These are phyloP conservation scores for Phaseolus coccineus DNA, from an alignment of 331 rosid genomes.

Conservation along the genomic window DNA sequence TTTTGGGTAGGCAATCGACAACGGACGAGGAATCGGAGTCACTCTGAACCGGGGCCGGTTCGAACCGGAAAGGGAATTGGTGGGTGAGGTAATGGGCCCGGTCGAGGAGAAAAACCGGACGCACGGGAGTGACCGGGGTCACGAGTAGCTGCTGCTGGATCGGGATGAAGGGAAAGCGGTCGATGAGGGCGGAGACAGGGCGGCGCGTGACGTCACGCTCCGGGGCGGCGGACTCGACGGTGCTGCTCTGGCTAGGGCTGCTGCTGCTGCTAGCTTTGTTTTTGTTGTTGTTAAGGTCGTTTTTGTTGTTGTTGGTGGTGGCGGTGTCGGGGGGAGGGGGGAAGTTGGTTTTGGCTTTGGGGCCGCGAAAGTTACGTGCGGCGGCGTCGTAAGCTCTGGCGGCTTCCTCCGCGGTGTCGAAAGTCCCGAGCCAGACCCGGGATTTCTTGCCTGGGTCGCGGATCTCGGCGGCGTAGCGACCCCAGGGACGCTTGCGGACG, in stretches of 20 bases:
- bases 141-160: slow-evolving; percentile 49
- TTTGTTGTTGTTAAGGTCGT: not conserved
- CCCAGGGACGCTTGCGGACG: slow-evolving; percentile 74
- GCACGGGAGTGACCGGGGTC: slow-evolving; percentile 9
- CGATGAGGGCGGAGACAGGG: slow-evolving; percentile 1
- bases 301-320: not conserved
- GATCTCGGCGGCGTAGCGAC: slow-evolving; percentile 79
- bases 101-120: slow-evolving; percentile 54
- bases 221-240: slow-evolving; percentile 60
- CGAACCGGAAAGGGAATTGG: slow-evolving; percentile 52
- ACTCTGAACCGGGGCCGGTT: slow-evolving; percentile 52
- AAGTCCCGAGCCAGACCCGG: slow-evolving; percentile 78
- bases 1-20: slow-evolving; percentile 58
- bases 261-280: not conserved
- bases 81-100: slow-evolving; percentile 42
- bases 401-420: slow-evolving; percentile 78
- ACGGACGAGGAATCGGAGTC: slow-evolving; percentile 64
- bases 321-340: slow-evolving; percentile 6
- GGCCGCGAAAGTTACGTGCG: slow-evolving; percentile 69
- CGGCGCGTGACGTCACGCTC: slow-evolving; percentile 55
- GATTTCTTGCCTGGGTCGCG: slow-evolving; percentile 72
- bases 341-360: slow-evolving; percentile 72
- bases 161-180: slow-evolving; percentile 58
- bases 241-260: slow-evolving; percentile 68
- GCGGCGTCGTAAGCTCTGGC: slow-evolving; percentile 73